Percentiles rank a stretch among this genome's conserved stretches.
phyloP scores from a whole-genome alignment of 805 yeast species.

The Lipomyces kockii region DNA sequence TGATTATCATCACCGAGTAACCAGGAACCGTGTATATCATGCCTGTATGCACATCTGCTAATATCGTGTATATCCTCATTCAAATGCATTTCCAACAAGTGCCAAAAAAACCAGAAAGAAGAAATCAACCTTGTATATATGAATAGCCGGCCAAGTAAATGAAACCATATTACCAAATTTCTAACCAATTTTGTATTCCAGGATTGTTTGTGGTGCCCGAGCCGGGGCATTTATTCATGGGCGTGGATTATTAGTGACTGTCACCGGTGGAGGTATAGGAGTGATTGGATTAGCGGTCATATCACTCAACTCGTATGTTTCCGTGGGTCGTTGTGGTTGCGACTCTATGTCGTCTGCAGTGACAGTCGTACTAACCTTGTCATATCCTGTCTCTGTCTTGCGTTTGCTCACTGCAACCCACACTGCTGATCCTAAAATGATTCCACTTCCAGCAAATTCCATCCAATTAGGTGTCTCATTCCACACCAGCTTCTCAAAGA shows the following conservation, averaged over 20 bases:
- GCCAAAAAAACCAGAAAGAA: neutral
- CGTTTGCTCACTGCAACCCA: slow-evolving; percentile 61
- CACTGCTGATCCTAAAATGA: slow-evolving; percentile 70
- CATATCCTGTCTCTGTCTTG: slow-evolving; percentile 32
- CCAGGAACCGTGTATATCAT: neutral
- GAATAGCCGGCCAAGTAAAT: neutral
- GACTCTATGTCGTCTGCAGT: slow-evolving; percentile 15
- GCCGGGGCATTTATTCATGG: neutral
- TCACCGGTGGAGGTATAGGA: neutral
- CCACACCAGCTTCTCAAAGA: slow-evolving; percentile 76
- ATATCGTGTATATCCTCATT: neutral
- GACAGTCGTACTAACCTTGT: slow-evolving; percentile 33
- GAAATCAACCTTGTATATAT: neutral
- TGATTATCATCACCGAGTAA: neutral
- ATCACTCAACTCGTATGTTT: slow-evolving; percentile 2
- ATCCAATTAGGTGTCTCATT: slow-evolving; percentile 71
- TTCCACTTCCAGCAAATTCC: slow-evolving; percentile 68
- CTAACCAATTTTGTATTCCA: neutral
- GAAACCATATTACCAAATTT: neutral
- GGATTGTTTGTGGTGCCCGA: neutral
- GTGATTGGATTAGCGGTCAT: neutral
- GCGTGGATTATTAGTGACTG: neutral
- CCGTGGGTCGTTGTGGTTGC: neutral
- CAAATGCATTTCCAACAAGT: slow-evolving; percentile 17
- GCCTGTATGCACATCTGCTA: neutral